Conservation (phyloP, 257 asterid species). For the Solanum ahanhuiri region DNA sequence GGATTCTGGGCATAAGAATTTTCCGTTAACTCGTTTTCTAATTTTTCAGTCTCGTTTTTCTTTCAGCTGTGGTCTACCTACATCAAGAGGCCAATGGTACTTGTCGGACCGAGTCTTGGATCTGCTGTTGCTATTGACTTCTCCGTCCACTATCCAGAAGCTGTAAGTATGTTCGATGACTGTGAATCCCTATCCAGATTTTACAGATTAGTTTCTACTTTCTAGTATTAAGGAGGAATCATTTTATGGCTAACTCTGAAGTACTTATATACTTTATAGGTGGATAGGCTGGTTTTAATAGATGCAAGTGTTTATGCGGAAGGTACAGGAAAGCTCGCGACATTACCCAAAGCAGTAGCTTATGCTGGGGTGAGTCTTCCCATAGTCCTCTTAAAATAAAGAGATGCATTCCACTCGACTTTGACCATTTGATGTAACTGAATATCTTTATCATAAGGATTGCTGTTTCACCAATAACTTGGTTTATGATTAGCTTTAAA, state of each 20-base stretch:
- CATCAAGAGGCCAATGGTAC: slow-evolving; percentile 63
- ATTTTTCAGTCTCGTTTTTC: background rate
- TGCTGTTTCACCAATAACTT: background rate
- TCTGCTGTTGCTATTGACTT: slow-evolving; percentile 89
- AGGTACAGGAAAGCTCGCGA: slow-evolving; percentile 84
- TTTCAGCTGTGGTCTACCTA: slow-evolving; percentile 66
- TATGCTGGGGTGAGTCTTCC: slow-evolving; percentile 64
- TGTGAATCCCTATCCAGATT: background rate
- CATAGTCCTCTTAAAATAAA: background rate
- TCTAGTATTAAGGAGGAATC: background rate
- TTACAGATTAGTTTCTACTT: background rate
- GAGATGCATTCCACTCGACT: background rate
- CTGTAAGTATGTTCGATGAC: slow-evolving; percentile 32
- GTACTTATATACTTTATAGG: slow-evolving; percentile 33
- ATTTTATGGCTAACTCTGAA: background rate
- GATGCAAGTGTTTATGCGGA: slow-evolving; percentile 92
- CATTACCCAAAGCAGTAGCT: slow-evolving; percentile 59
- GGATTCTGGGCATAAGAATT: background rate
- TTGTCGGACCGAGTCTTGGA: slow-evolving; percentile 97
- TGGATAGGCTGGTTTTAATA: slow-evolving; percentile 72
- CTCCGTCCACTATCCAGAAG: slow-evolving; percentile 59
- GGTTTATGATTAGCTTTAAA: background rate
- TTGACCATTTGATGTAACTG: background rate
- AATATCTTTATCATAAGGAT: background rate
- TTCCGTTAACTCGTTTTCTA: background rate